These are phyloP conservation scores for Rhizopus stolonifer DNA, from an alignment of 371 early-diverging fungal genomes.

Conservation along the genomic window DNA sequence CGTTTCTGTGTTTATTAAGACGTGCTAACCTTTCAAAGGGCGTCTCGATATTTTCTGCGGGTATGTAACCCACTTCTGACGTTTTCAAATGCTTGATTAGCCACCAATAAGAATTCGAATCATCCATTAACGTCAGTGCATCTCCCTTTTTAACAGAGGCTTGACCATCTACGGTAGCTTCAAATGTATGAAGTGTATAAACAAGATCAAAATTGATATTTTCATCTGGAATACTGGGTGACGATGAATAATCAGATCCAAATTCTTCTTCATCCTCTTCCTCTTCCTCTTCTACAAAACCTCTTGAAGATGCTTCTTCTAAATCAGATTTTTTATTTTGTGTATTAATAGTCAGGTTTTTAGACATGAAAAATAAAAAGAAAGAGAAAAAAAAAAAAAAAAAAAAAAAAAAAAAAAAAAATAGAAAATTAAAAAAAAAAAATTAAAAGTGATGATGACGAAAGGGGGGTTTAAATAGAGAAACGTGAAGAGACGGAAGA, in stretches of 20 bases:
- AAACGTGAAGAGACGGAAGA: conserved; percentile 9
- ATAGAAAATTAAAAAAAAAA: neutral
- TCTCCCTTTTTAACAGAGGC: conserved; percentile 86
- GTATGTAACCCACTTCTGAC: conserved; percentile 89
- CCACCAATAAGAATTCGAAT: conserved; percentile 95
- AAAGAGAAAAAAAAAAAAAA: neutral
- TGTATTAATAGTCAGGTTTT: conserved; percentile 1
- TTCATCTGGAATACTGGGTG: conserved; percentile 33
- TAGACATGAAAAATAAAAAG: neutral
- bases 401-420: conserved; percentile 3
- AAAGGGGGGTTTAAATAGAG: neutral
- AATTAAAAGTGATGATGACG: neutral
- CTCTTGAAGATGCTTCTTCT: neutral
- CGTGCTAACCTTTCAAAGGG: conserved; percentile 87
- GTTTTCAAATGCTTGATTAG: conserved; percentile 80
- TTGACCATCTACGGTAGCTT: conserved; percentile 91
- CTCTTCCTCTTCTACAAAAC: conserved; percentile 9
- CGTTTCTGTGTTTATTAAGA: conserved; percentile 83
- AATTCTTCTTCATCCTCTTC: conserved; percentile 23
- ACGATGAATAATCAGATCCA: conserved; percentile 26
- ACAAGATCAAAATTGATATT: conserved; percentile 53
- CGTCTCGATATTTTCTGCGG: conserved; percentile 92
- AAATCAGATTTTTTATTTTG: neutral
- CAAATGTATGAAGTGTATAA: conserved; percentile 89
- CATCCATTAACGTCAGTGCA: conserved; percentile 82